Base-by-base conservation (phyloP, 169 alveolate species). In the Cryptosporidium meleagridis region DNA sequence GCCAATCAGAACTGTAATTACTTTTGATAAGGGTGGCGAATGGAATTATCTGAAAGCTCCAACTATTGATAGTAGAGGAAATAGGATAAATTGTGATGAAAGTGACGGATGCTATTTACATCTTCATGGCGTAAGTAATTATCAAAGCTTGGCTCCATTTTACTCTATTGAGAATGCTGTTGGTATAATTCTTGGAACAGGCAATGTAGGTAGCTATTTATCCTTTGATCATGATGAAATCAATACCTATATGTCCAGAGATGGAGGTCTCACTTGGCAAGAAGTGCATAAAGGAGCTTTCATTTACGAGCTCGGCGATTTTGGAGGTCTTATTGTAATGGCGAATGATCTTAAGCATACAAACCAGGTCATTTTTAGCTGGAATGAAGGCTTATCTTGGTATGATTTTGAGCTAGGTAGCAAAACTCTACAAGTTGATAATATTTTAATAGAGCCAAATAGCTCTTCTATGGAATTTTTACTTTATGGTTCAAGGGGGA, bases 341-440 rank as follows among this genome's bases (percentile, higher is more conserved):
- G 99, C 99, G 1, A 96, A 96, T 58, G 98, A 97, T 91, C 94
- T 93, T 59, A 92, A 92, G 55, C 93, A 93, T 69, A 94, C 97
- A 18, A 91, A 93, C 21, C 96, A 96, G 94, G 97, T 97, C 37
- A 97, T 95, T 44, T 97, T 96, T 92, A 93, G 97, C 70, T 96
- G 98, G 98, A 96, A 97, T 85, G 99, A 98, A 86, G 99, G 99
- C 2, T 95, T 95, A 41, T 97, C 98, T 75, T 98, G 99, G 99
- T 97, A 97, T 75, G 97, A 95, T 86, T 94, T 97, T 62, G 96
- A 94, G 71, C 93, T 97, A 68, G 95, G 98, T 21, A 94, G 92
- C 37, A 85, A 92, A 58, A 96, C 97, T 18, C 92, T 98, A 48
- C 97, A 95, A 84, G 97, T 97, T 26, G 97, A 95, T 91, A 97